Evolutionary conservation across 2,329 filamentous ascomycete species (phyloP).

Genomic region (Stagonosporopsis tanaceti): DNA sequence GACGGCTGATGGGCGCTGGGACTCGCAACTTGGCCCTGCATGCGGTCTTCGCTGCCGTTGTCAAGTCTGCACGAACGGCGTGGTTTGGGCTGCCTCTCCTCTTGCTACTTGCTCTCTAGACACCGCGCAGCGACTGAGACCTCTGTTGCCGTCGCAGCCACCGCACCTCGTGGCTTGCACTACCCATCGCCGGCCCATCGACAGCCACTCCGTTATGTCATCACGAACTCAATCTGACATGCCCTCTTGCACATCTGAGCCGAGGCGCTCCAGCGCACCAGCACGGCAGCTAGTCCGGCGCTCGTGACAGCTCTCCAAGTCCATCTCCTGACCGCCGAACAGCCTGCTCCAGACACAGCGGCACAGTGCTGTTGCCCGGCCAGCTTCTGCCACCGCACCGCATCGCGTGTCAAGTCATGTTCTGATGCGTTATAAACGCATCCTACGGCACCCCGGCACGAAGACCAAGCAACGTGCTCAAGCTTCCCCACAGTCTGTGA

Average conservation of each 20-base stretch:
- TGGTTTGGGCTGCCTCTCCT: too few relatives aligned
- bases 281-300: neutral
- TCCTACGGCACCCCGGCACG: neutral
- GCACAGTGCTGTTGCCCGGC: neutral
- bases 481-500: conserved; percentile 13
- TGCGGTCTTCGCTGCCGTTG: neutral
- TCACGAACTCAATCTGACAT: neutral
- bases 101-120: neutral
- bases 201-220: neutral
- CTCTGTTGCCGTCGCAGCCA: conserved; percentile 5
- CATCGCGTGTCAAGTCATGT: neutral
- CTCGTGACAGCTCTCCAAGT: neutral
- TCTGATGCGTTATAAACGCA: neutral
- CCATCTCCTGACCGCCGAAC: neutral
- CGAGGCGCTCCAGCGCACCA: conserved; percentile 2
- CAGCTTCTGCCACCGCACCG: neutral
- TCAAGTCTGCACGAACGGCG: neutral
- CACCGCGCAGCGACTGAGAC: neutral
- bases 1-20: too few relatives aligned
- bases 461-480: neutral
- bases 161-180: conserved; percentile 13
- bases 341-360: neutral
- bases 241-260: neutral
- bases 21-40: conserved; percentile 12
- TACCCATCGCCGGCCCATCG: conserved; percentile 1